Evolutionary conservation across 768 basidiomycete species (phyloP), one percentile per base, ranked within the genome.

Genomic region (Mrakia hoshinonis): DNA sequence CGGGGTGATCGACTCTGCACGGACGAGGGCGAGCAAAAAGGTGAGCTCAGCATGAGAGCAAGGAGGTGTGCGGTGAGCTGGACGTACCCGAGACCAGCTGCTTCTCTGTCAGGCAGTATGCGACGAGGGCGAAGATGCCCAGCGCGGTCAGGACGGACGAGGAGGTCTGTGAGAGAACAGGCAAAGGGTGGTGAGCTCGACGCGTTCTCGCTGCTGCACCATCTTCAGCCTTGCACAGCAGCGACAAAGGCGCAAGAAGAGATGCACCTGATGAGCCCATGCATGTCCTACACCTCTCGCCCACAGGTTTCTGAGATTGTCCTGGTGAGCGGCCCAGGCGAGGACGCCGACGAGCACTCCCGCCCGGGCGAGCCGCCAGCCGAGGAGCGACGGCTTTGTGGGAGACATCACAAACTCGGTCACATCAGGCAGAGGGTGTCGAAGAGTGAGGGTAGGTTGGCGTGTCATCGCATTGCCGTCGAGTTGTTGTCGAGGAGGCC

Each of bases 391-490:
- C 15, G 7, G 18, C 13, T 10, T 11, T 12, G 3, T 5, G 18
- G 58, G 58, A n/a, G 31, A 36, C 31, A 61, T 31, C 31, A 12
- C 36, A 36, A 61, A 61, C 58, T 61, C 58, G 58, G 58, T 61
- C 15, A 61, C 15, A 31, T 61, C 31, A 61, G 58, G 58, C 18
- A 61, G 58, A 11, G 58, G 58, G 36, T 61, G 58, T 10, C 22
- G 58, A 22, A 61, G 31, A 31, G 58, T 36, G 58, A 61, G 58
- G 18, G 15, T 12, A 36, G 58, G 58, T 5, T 12, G 58, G 36
- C 31, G 34, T 18, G 31, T 61, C 58, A 61, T 61, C 9, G 18
- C 58, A 61, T 61, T 43, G 43, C 15, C 43, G 43, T 43, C 43
- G n/a, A n/a, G n/a, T 15, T 43, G 7, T 6, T 6, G 7, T 43